Conservation (phyloP, 208 protist species). For the Leishmania braziliensis region DNA sequence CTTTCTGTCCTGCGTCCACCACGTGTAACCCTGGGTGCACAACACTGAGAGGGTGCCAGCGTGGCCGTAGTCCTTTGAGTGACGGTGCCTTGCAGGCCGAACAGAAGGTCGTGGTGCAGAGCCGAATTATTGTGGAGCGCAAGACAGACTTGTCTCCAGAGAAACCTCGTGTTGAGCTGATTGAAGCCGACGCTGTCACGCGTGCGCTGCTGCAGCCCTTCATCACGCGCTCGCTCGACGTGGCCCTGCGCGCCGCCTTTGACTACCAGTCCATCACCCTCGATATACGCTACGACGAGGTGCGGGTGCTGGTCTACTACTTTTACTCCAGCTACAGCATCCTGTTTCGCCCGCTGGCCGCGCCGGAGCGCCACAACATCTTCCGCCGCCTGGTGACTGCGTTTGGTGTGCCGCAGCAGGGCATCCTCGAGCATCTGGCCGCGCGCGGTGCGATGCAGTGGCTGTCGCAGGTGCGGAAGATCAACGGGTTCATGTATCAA, state of each 20-base stretch:
- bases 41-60: not conserved
- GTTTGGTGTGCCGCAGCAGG: conserved; percentile 69
- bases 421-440: conserved; percentile 71
- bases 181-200: conserved; percentile 9
- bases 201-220: conserved; percentile 46
- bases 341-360: conserved; percentile 72
- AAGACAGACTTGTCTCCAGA: not conserved
- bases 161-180: not conserved
- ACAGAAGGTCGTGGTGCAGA: not conserved
- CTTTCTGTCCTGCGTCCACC: not conserved
- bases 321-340: conserved; percentile 75
- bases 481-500: not conserved
- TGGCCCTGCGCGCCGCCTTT: conserved; percentile 57
- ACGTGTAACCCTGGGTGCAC: not conserved
- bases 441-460: conserved; percentile 30
- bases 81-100: not conserved
- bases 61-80: not conserved
- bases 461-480: conserved; percentile 1
- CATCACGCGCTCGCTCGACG: conserved; percentile 49
- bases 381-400: conserved; percentile 63
- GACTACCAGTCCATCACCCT: conserved; percentile 59
- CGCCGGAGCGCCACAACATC: conserved; percentile 73
- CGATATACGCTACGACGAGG: conserved; percentile 68
- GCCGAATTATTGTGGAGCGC: not conserved
- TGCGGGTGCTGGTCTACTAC: conserved; percentile 73